Conservation (phyloP, 2,329 filamentous ascomycete genomes). For the Dothistroma pini region DNA sequence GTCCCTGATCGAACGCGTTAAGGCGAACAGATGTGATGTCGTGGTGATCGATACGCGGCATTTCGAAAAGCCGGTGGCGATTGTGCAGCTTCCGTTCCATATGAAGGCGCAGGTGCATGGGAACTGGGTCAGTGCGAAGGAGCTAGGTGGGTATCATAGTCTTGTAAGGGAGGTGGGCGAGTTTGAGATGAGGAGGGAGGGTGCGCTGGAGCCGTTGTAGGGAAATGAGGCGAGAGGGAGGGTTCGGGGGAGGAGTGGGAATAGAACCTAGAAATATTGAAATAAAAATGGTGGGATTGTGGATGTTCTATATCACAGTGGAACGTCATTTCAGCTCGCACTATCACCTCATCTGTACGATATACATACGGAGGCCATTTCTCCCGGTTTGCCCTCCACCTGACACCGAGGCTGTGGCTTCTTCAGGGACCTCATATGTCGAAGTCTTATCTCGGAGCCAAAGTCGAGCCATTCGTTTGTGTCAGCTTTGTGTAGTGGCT, state of each 20-base stretch:
- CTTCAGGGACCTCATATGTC: neutral
- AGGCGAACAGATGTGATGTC: constrained; percentile 31
- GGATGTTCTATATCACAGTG: neutral
- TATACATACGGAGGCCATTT: too few species aligned
- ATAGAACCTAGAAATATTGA: too few species aligned
- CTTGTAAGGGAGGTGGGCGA: constrained; percentile 8
- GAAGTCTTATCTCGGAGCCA: neutral
- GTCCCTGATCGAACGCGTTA: constrained; percentile 39
- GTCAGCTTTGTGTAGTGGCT: neutral
- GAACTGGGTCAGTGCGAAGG: constrained; percentile 18
- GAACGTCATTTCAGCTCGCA: too few species aligned
- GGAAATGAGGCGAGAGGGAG: neutral
- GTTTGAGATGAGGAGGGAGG: constrained; percentile 11
- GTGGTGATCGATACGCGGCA: constrained; percentile 43
- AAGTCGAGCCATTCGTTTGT: neutral
- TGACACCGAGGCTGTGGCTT: too few species aligned
- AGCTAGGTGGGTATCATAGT: constrained; percentile 15
- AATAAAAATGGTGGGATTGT: neutral
- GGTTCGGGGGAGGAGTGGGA: too few species aligned
- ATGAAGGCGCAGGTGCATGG: constrained; percentile 23
- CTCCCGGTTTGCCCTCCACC: too few species aligned
- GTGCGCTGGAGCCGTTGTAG: constrained; percentile 18
- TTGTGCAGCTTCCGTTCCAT: constrained; percentile 40
- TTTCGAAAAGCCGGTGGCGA: constrained; percentile 39
- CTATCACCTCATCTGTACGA: too few species aligned